Base-by-base conservation (phyloP, 106 monocot species). In the Iris macrosiphon region DNA sequence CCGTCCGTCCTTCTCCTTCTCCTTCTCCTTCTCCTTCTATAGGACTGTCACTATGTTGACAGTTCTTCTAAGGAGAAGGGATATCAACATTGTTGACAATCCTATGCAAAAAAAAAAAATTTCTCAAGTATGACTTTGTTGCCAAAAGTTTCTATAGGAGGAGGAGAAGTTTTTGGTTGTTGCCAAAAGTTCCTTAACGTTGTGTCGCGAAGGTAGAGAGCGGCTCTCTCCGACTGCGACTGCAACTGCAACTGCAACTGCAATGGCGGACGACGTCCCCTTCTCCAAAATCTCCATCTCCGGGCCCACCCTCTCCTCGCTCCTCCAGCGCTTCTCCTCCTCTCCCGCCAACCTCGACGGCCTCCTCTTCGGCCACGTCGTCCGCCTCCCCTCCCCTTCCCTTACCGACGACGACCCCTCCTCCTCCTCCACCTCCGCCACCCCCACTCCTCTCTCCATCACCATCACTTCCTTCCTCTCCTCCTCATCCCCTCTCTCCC, bases 321-420 rank as follows among this genome's bases (percentile, higher is more conserved):
- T 88, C 33, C 72, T 88, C 27, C 83, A 77, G 17, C 74, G 74
- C 49, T 82, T 71, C 69, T 48, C 55, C 41, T 75, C 92, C 47
- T 75, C 86, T 7, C 14, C 63, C 40, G 57, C 73, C 68, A 78
- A 80, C 61, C 42, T 48, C 28, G 74, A 74, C 30, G 87, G 88
- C 41, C 68, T 93, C 63, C 93, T 87, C 70, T 78, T 78, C 37
- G 93, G 88, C 49, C 83, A 64, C 52, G 39, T 78, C 49, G 27
- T 57, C 46, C 52, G 17, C 27, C 80, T 70, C 42, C 78, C 75
- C 18, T 67, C 82, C 0, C 86, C 77, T 18, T 54, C 56, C 14
- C 72, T 66, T 38, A 30, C 56, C 25, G 77, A 79, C 72, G 72
- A 66, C 70, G 73, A 61, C 52, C 64, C 65, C 29, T 41, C 53